Base-by-base conservation (phyloP, 305 asterid genomes). In the Fraxinus latifolia region DNA sequence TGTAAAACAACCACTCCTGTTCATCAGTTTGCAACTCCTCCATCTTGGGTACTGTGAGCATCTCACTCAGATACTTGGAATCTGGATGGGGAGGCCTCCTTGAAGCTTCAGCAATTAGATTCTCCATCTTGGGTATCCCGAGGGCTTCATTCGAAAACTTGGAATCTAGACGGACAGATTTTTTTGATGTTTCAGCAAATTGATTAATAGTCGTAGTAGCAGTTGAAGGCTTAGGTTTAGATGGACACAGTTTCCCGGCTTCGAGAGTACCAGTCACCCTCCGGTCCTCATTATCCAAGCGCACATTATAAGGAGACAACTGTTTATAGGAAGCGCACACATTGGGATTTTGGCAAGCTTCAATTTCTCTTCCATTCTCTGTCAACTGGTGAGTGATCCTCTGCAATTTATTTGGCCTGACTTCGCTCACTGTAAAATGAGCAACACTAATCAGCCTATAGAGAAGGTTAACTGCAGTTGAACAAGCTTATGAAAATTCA, bases 11-110 rank as follows among this genome's bases (percentile, higher is more conserved):
- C 34, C 71, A 71, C 77, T 25, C 81, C 6, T 65, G 79, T 32
- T 80, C 72, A 33, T 77, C 47, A 37, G 42, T 33, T 68, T 37
- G n/a, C 83, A 82, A 78, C 70, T 84, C 81, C 15, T 80, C 78
- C 42, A 77, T 68, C 11, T 17, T 78, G 71, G 95, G 97, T 33
- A 92, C 89, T 33, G 88, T 82, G 62, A 90, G 89, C 78, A 91
- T 82, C 88, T 88, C 86, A 39, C 76, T 71, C 76, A 92, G 79
- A 85, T 86, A 88, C 88, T 87, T 89, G 50, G 89, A 85, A 87
- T 93, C 97, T 0, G 97, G 94, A 86, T 93, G 97, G 44, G 94
- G 94, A 80, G 91, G 90, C 81, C 86, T 90, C 74, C 39, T 78
- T 53, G 83, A 71, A 71, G 83, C 70, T 74, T 74, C 85, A 78